These are phyloP conservation scores for Diaporthe amygdali DNA, from an alignment of 2,329 filamentous ascomycete species.

Conservation along the genomic window DNA sequence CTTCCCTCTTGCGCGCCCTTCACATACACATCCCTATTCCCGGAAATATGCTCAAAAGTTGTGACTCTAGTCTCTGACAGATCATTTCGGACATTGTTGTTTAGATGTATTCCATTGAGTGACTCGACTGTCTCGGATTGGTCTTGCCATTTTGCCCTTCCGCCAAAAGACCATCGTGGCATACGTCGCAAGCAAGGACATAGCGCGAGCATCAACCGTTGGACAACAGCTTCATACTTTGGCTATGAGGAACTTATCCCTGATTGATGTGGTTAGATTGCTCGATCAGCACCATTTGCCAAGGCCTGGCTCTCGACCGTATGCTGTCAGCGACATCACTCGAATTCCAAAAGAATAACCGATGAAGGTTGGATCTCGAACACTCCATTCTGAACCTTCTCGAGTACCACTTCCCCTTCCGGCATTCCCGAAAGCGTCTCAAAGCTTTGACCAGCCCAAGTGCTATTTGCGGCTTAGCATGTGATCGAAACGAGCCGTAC, in stretches of 20 bases:
- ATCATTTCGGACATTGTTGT: neutral
- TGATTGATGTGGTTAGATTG: neutral
- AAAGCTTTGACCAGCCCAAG: neutral
- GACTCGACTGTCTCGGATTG: neutral
- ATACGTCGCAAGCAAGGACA: neutral
- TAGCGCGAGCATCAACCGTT: neutral
- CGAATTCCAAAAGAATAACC: neutral
- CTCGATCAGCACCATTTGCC: neutral
- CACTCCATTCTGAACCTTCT: neutral
- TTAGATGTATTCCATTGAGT: neutral
- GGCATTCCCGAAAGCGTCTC: neutral
- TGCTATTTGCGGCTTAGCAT: neutral
- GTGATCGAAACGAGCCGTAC: neutral
- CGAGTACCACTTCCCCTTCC: neutral
- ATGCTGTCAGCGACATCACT: neutral
- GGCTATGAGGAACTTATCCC: neutral
- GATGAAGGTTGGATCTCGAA: neutral
- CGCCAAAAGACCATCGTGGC: neutral
- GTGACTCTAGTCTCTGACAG: neutral
- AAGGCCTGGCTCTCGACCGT: no score
- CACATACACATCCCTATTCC: neutral
- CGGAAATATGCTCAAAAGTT: neutral
- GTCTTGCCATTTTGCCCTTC: neutral
- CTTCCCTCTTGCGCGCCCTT: neutral
- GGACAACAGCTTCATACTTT: neutral